Conservation (phyloP, 2,329 filamentous ascomycete genomes). For the Colletotrichum sansevieriae region DNA sequence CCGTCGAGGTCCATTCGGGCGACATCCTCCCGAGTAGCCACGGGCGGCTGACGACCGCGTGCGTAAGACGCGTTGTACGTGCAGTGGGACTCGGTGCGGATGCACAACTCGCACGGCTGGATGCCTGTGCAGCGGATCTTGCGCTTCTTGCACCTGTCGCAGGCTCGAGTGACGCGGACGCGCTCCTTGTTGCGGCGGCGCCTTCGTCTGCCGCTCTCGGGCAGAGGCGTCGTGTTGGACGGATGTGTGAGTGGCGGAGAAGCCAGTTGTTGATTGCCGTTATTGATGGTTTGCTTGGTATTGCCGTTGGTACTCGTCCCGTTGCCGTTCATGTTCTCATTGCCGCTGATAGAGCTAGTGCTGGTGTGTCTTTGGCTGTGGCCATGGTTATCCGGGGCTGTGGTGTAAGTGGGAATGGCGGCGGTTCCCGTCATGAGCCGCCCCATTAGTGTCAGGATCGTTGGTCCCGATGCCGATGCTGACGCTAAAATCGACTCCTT, state of each 20-base stretch:
- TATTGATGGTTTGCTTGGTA: background rate
- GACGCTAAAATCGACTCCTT: slow-evolving; percentile 36
- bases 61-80: slow-evolving; percentile 64
- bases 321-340: slow-evolving; percentile 8
- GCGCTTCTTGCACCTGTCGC: slow-evolving; percentile 63
- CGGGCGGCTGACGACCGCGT: slow-evolving; percentile 58
- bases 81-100: slow-evolving; percentile 52
- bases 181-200: slow-evolving; percentile 47
- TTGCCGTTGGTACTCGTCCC: background rate
- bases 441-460: slow-evolving; percentile 1
- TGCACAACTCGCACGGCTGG: slow-evolving; percentile 51
- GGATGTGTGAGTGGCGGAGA: slow-evolving; percentile 32
- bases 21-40: slow-evolving; percentile 46
- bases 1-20: slow-evolving; percentile 28
- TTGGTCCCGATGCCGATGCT: slow-evolving; percentile 27
- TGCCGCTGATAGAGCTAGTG: slow-evolving; percentile 17
- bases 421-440: slow-evolving; percentile 18
- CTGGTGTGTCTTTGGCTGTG: slow-evolving; percentile 16
- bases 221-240: slow-evolving; percentile 2
- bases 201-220: slow-evolving; percentile 41
- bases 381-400: slow-evolving; percentile 19
- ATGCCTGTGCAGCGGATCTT: slow-evolving; percentile 52
- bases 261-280: slow-evolving; percentile 13
- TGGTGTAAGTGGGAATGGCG: slow-evolving; percentile 36
- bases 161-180: slow-evolving; percentile 60